Evolutionary conservation across 768 basidiomycete species (phyloP), one percentile per base, ranked within the genome.

Genomic region (Kwoniella mangroviensis): DNA sequence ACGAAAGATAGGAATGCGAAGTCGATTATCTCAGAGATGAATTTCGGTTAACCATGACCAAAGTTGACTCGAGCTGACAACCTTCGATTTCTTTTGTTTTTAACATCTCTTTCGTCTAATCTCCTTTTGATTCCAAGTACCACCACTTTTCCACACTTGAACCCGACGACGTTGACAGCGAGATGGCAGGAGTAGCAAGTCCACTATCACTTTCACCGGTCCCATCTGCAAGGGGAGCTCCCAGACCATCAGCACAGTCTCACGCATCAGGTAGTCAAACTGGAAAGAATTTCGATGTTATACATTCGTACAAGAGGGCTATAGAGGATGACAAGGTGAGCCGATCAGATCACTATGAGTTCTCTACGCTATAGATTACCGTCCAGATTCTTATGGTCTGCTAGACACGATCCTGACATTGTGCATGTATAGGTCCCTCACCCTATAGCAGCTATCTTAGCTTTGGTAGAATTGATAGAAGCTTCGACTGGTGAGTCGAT

Each of bases 361-460:
- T 7, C 34, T 34, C 34, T 34, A 7, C 34, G 9, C 34, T 34
- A 34, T 34, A 7, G 6, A 34, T 7, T 34, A 34, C 34, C 34
- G 34, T 34, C 34, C 34, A 34, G 9, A 1, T 1, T 34, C 34
- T 34, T 7, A 7, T 34, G 34, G 6, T 34, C 34, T 34, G 0
- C 6, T 28, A n/a, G 19, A 58, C 17, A 15, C 56, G 28, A 34
- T 34, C 17, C 24, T n/a, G 24, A 12, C 4, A 42, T 28, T 42
- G 11, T 65, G 34, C 34, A 34, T 21, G 24, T 42, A 2, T 28
- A 81, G 80, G 76, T 80, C 6, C 79, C 82, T 49, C 82, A 82
- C 64, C 94, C 94, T 10, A 85, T 96, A 22, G 95, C 94, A 21
- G 95, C 95, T 17, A 93, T 98, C 67, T 86, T 92, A 22, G 88